These are phyloP conservation scores for Prunus davidiana DNA, from an alignment of 306 rosid species.

Conservation along the genomic window DNA sequence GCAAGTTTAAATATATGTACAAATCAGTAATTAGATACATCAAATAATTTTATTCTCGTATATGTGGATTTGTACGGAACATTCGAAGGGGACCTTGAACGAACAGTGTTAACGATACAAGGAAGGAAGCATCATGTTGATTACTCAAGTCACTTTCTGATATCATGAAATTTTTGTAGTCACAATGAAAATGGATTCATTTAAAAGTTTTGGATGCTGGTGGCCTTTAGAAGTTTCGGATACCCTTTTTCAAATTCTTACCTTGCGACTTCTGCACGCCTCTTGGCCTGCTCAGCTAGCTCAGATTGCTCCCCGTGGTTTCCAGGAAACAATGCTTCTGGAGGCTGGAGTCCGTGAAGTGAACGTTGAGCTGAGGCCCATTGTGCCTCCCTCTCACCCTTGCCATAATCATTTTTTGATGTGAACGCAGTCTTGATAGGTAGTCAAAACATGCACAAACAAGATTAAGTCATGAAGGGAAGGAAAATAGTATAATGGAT, in stretches of 20 bases:
- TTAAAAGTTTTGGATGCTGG: too few species aligned
- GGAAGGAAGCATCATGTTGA: not conserved
- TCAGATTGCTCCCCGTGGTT: slow-evolving; percentile 45
- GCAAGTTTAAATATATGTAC: not conserved
- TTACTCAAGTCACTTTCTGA: not conserved
- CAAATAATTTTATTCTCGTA: not conserved
- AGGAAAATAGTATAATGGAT: not conserved
- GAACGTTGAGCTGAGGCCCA: slow-evolving; percentile 80
- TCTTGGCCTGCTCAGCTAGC: slow-evolving; percentile 78
- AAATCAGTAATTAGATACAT: not conserved
- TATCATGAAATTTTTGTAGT: too few species aligned
- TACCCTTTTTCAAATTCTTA: slow-evolving; percentile 2
- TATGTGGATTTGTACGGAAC: not conserved
- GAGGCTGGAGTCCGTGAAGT: slow-evolving; percentile 55
- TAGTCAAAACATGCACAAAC: slow-evolving; percentile 4
- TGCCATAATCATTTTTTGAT: slow-evolving; percentile 73
- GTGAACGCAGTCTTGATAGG: slow-evolving; percentile 64
- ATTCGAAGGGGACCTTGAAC: not conserved
- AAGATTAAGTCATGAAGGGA: not conserved
- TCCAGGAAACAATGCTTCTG: slow-evolving; percentile 27
- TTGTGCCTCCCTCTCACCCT: slow-evolving; percentile 76
- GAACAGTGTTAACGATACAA: not conserved
- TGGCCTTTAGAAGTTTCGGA: not conserved
- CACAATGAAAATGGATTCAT: too few species aligned
- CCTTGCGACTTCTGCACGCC: slow-evolving; percentile 88